Percentiles rank a stretch among this genome's conserved stretches.
Conservation (phyloP, 129 eudicot genomes). For the Chrysanthemum lavandulifolium region DNA sequence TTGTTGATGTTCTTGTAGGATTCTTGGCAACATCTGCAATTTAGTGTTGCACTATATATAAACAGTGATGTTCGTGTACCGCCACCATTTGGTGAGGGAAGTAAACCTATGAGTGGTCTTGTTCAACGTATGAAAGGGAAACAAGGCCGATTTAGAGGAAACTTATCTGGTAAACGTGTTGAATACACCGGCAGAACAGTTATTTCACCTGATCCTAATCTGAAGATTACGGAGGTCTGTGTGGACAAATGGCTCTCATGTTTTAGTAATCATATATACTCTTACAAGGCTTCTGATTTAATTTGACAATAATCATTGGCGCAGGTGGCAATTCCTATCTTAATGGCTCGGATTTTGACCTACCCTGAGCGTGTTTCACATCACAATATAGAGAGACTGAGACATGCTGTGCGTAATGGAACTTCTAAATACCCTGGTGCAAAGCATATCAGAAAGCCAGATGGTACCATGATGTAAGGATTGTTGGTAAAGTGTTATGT, state of each 20-base stretch:
- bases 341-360: slow-evolving; percentile 84
- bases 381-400: slow-evolving; percentile 89
- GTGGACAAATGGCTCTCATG: slow-evolving; percentile 14
- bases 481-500: slow-evolving; percentile 1
- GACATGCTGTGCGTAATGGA: slow-evolving; percentile 90
- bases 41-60: slow-evolving; percentile 77
- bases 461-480: slow-evolving; percentile 78
- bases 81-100: slow-evolving; percentile 21
- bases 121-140: slow-evolving; percentile 95
- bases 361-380: slow-evolving; percentile 89
- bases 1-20: slow-evolving; percentile 37
- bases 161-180: slow-evolving; percentile 92
- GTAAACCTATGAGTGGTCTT: slow-evolving; percentile 67
- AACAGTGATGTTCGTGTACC: slow-evolving; percentile 81
- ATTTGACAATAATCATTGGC: slow-evolving; percentile 21
- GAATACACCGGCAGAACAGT: slow-evolving; percentile 97
- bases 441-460: slow-evolving; percentile 59
- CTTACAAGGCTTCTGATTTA: slow-evolving; percentile 10
- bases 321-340: slow-evolving; percentile 86
- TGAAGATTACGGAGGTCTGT: slow-evolving; percentile 87
- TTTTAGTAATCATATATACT: slow-evolving; percentile 11
- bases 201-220: slow-evolving; percentile 96
- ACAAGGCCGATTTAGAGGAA: slow-evolving; percentile 92
- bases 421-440: slow-evolving; percentile 92
- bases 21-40: slow-evolving; percentile 62